These are phyloP conservation scores for Aspergillus nidulans DNA, from an alignment of 495 filamentous ascomycete genomes.

Conservation along the genomic window DNA sequence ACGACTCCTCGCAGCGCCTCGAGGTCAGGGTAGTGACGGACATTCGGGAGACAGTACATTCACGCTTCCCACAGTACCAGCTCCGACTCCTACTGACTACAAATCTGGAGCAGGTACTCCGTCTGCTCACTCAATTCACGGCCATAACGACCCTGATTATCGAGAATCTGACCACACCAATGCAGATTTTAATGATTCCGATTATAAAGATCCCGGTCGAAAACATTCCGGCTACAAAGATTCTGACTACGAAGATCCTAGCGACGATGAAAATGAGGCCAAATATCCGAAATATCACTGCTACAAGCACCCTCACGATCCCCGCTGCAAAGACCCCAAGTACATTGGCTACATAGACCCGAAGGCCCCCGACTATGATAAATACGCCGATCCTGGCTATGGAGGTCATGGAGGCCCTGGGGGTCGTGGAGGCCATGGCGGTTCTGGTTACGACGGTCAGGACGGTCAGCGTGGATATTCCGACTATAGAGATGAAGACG, in stretches of 20 bases:
- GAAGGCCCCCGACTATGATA: neutral
- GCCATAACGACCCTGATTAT: neutral
- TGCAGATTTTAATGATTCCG: neutral
- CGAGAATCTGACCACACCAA: too few relatives aligned
- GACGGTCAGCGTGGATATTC: neutral
- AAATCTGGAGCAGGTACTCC: neutral
- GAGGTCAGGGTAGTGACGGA: neutral
- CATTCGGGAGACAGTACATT: neutral
- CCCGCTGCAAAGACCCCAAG: neutral
- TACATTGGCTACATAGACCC: neutral
- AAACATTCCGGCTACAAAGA: neutral
- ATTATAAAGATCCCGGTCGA: neutral
- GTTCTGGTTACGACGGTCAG: neutral
- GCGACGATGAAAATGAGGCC: neutral
- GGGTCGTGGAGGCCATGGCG: neutral
- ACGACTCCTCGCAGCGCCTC: neutral
- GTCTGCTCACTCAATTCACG: neutral
- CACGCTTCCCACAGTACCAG: slow-evolving; percentile 1
- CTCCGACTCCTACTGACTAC: neutral
- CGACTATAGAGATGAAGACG: neutral
- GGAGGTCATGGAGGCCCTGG: neutral
- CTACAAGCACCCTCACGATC: neutral
- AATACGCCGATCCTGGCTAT: neutral
- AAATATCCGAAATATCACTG: neutral
- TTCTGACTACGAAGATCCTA: neutral